A percentile compares a stretch with the other conserved stretches of the same genome.
phyloP scores from a whole-genome alignment of 176 grass and related monocot species.

The Paspalum vaginatum region DNA sequence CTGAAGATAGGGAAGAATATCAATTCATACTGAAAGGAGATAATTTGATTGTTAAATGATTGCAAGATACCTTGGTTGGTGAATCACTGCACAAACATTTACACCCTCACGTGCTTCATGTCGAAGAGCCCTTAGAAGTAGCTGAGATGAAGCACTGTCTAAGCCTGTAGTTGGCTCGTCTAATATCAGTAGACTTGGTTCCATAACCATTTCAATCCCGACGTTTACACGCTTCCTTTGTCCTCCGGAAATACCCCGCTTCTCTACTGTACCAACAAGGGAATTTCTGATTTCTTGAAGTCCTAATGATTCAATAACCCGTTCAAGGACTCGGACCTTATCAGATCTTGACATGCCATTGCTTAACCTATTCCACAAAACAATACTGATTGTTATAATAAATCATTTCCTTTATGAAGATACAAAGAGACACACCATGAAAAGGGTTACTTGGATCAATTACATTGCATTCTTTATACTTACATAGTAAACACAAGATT shows the following conservation, averaged over 20 bases:
- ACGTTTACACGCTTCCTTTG: constrained; percentile 89
- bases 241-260: constrained; percentile 81
- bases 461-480: constrained; percentile 3
- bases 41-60: constrained; percentile 20
- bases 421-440: background rate
- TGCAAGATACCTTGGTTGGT: constrained; percentile 73
- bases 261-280: constrained; percentile 88
- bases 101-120: constrained; percentile 80
- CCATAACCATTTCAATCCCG: constrained; percentile 90
- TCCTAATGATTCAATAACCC: constrained; percentile 71
- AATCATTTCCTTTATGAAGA: constrained; percentile 8
- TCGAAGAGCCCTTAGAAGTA: constrained; percentile 74
- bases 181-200: constrained; percentile 85
- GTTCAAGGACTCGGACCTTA: constrained; percentile 73
- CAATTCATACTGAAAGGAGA: constrained; percentile 21
- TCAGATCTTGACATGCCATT: constrained; percentile 56
- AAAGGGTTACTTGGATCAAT: constrained; percentile 11
- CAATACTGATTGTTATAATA: constrained; percentile 25
- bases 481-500: background rate
- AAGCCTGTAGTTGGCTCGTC: constrained; percentile 90
- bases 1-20: constrained; percentile 20
- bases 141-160: constrained; percentile 84
- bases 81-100: constrained; percentile 78
- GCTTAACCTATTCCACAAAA: constrained; percentile 51
- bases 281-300: constrained; percentile 77